phyloP scores from a whole-genome alignment of 2,329 filamentous ascomycete species.

The Penicillium sp. region DNA sequence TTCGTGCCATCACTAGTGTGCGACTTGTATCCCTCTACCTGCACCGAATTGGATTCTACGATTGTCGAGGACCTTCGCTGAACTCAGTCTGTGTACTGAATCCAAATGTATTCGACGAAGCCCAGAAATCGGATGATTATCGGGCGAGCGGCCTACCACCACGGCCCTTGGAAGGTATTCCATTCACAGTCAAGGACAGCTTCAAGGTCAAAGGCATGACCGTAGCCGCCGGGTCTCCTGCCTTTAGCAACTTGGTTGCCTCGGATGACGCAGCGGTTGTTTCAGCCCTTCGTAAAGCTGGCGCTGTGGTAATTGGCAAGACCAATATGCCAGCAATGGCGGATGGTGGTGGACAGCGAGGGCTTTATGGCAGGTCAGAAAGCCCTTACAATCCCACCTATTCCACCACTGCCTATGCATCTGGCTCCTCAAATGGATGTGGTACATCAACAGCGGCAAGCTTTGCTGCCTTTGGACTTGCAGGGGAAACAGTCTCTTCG shows the following conservation, averaged over 20 bases:
- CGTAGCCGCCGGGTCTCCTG: slow-evolving; percentile 58
- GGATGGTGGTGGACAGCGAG: slow-evolving; percentile 60
- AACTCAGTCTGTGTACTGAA: slow-evolving; percentile 56
- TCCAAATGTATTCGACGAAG: slow-evolving; percentile 50
- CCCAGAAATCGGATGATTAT: slow-evolving; percentile 50
- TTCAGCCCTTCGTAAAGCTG: slow-evolving; percentile 49
- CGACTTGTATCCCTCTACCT: slow-evolving; percentile 51
- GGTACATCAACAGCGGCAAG: slow-evolving; percentile 55
- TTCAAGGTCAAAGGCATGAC: slow-evolving; percentile 59
- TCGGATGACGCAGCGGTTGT: slow-evolving; percentile 58
- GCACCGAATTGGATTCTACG: slow-evolving; percentile 51
- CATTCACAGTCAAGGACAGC: slow-evolving; percentile 61
- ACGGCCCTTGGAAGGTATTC: slow-evolving; percentile 58
- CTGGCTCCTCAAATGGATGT: slow-evolving; percentile 61
- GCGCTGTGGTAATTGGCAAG: slow-evolving; percentile 57
- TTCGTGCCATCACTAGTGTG: slow-evolving; percentile 41
- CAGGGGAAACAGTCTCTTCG: slow-evolving; percentile 57
- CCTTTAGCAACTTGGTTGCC: slow-evolving; percentile 54
- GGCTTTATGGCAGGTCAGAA: slow-evolving; percentile 59
- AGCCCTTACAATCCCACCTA: slow-evolving; percentile 61
- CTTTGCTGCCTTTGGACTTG: slow-evolving; percentile 57
- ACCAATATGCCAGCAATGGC: slow-evolving; percentile 66
- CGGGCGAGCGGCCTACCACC: slow-evolving; percentile 39
- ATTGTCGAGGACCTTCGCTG: slow-evolving; percentile 42
- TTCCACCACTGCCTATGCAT: slow-evolving; percentile 58